Percentiles rank a stretch among this genome's conserved stretches.
phyloP scores from a whole-genome alignment of 192 early-diverging fungal genomes.

The Gonapodya sp. region DNA sequence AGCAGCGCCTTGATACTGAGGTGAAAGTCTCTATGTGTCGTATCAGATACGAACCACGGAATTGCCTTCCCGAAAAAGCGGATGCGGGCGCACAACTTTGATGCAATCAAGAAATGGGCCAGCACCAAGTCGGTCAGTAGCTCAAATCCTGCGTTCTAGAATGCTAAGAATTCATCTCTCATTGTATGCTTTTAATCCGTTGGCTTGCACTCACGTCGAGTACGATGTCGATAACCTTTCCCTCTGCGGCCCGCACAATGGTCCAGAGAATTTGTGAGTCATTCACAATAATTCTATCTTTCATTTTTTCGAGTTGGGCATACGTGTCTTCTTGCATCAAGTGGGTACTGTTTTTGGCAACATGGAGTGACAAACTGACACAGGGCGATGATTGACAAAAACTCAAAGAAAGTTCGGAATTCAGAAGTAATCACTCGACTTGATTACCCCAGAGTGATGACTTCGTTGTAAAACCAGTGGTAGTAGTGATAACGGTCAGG shows the following conservation, averaged over 20 bases:
- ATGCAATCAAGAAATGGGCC: slow-evolving; percentile 70
- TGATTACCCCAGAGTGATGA: not conserved
- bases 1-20: slow-evolving; percentile 27
- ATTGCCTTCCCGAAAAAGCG: slow-evolving; percentile 79
- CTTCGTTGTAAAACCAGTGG: not conserved
- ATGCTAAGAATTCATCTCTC: too few relatives aligned
- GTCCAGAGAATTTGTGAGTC: not conserved
- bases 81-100: slow-evolving; percentile 50
- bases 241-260: not conserved
- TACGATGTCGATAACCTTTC: not conserved
- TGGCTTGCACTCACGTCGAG: not conserved
- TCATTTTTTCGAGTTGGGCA: not conserved
- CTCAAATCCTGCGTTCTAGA: slow-evolving; percentile 62
- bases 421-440: not conserved
- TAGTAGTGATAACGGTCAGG: not conserved
- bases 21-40: slow-evolving; percentile 70
- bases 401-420: not conserved
- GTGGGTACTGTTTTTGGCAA: not conserved
- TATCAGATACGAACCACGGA: slow-evolving; percentile 97
- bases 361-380: not conserved
- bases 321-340: not conserved
- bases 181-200: too few relatives aligned
- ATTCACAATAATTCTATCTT: not conserved
- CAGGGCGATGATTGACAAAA: not conserved
- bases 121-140: slow-evolving; percentile 78